Conservation (phyloP, 2,329 filamentous ascomycete species). For the Escovopsis weberi region DNA sequence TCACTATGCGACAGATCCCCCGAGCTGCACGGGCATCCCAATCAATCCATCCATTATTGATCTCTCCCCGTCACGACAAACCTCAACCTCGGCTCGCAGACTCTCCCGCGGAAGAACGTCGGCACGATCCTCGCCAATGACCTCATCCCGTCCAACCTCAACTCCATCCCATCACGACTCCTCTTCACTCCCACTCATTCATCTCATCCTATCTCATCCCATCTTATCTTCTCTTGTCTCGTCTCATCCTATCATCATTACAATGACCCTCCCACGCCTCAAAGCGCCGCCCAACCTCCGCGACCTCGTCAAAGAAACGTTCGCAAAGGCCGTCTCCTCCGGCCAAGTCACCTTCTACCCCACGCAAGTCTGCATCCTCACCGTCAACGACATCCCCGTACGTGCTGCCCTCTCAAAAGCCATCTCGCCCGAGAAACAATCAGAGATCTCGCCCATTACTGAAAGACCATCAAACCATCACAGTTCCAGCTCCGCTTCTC, state of each 20-base stretch:
- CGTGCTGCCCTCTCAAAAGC: constrained; percentile 5
- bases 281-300: constrained; percentile 33
- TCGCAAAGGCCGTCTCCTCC: constrained; percentile 30
- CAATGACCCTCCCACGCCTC: constrained; percentile 19
- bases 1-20: too few relatives aligned
- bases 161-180: too few relatives aligned
- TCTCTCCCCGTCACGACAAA: background rate
- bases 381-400: constrained; percentile 29
- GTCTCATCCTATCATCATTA: background rate
- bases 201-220: too few relatives aligned
- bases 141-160: background rate
- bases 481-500: constrained; percentile 64
- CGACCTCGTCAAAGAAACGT: constrained; percentile 34
- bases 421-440: background rate
- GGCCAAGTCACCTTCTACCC: constrained; percentile 40
- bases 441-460: background rate
- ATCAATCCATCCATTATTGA: too few relatives aligned
- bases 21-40: too few relatives aligned
- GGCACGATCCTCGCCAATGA: too few relatives aligned
- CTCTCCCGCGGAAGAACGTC: too few relatives aligned
- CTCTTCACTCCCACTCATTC: too few relatives aligned
- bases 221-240: background rate
- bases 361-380: constrained; percentile 36
- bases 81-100: too few relatives aligned
- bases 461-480: background rate